Base-by-base conservation (phyloP, 768 basidiomycete species). In the Boletus sp. region DNA sequence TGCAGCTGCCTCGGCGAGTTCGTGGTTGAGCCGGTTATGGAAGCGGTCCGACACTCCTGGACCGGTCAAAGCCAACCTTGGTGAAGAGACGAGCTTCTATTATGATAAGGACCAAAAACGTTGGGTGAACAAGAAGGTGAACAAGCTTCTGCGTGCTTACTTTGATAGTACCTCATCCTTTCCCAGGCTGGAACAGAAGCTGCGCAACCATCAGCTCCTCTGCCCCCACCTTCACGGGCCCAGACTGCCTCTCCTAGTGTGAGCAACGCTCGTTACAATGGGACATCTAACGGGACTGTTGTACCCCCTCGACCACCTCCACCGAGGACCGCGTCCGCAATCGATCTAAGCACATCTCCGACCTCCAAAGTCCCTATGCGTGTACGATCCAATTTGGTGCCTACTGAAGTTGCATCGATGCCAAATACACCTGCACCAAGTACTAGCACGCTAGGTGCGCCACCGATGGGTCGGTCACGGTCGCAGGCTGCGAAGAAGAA, bases 61-160 rank as follows among this genome's bases (percentile, higher is more conserved):
- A 9, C 94, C 96, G 3, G 76, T 96, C 55, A 90, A 86, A 68
- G 97, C 96, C 18, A 98, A 89, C 64, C 82, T 99, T 28, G 97
- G 97, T 8, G 93, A 98, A 63, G 85, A 94, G 68, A 93, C 77
- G 29, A 78, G 85, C 29, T 96, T 98, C 76, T 89, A 92, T 66
- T 99, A 91, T 69, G 97, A 99, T 68, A 87, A 90, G 65, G 94
- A 97, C n/a, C 80, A 88, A 57, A 94, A 95, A 71, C 84, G 89
- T 59, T 99, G 97, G 97, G 87, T 99, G 29, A 94, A 97, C 71
- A 95, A 90, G 74, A 94, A 89, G 77, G 94, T 92, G 58, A 70
- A 74, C 60, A 7, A 9, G 20, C 50, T 55, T 29, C 30, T 49
- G 45, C 18, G 9, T 46, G 40, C 24, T 36, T 33, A 24, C n/a